A percentile compares a stretch with the other conserved stretches of the same genome.
Evolutionary conservation across 2,329 filamentous ascomycete genomes (phyloP).

Genomic region (Aspergillus neotritici): DNA sequence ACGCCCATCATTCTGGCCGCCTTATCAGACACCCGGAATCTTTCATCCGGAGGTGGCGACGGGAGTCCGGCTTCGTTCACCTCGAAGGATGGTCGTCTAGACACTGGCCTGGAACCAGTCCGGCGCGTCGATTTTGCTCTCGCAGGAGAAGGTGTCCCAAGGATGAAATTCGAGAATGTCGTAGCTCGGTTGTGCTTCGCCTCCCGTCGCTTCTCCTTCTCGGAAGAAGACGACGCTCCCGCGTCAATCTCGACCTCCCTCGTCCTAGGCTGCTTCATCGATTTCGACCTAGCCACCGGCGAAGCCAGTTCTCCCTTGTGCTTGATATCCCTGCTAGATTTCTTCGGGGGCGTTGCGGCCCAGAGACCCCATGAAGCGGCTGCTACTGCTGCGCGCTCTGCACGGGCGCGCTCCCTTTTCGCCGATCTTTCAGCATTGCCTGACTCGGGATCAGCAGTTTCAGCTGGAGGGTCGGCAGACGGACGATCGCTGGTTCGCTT

Average conservation of each 20-base stretch:
- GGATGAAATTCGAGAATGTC: constrained; percentile 58
- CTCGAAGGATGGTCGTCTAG: constrained; percentile 65
- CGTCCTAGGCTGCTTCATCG: constrained; percentile 54
- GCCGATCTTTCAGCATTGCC: constrained; percentile 51
- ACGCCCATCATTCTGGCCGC: constrained; percentile 71
- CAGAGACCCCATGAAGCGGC: constrained; percentile 70
- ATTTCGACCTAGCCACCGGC: constrained; percentile 52
- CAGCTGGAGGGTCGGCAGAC: constrained; percentile 45
- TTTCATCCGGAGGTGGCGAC: constrained; percentile 67
- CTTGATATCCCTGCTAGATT: constrained; percentile 45
- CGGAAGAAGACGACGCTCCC: constrained; percentile 67
- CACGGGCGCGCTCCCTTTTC: constrained; percentile 71
- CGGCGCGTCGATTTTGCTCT: constrained; percentile 65
- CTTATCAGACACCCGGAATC: constrained; percentile 62
- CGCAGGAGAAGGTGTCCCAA: constrained; percentile 56
- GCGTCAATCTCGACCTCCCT: constrained; percentile 51
- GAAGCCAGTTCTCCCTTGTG: constrained; percentile 36
- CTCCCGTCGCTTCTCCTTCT: constrained; percentile 55
- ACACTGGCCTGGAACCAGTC: constrained; percentile 49
- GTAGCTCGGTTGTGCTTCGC: constrained; percentile 53
- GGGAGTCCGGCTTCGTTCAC: constrained; percentile 57
- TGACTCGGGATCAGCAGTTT: constrained; percentile 47
- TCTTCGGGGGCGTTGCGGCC: constrained; percentile 52
- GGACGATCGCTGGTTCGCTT: constrained; percentile 11
- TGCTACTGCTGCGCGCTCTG: constrained; percentile 61